Base-by-base conservation (phyloP, 2,329 filamentous ascomycete species). In the Pseudocercospora vitis region DNA sequence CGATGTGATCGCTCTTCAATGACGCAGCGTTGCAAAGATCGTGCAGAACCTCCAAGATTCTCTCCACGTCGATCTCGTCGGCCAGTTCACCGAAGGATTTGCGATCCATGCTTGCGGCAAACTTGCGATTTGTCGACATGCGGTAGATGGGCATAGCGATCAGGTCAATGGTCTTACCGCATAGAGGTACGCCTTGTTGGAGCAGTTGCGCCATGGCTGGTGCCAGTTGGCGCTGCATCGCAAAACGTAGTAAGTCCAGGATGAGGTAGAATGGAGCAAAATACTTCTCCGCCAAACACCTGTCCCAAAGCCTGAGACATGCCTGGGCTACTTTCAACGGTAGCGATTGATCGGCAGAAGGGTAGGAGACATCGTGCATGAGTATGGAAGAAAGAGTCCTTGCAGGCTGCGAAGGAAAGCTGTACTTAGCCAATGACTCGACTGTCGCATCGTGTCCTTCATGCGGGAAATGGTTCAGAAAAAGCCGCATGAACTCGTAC, bases 1-100 rank as follows among this genome's bases (percentile, higher is more conserved):
- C 67, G 1, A 76, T 72, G 2, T 70, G 68, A 14, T 76, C 72
- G 3, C 69, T 52, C 21, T 74, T 58, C 4, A 64, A 71, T 5
- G 77, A 74, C 59, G 85, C 87, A 26, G 65, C 61, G 80, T 83
- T 7, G 84, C 74, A 3, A 4, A 83, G 74, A 1, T 82, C 74
- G 50, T 87, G 78, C n/a, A 92, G 73, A 1, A 91, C 72, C 1
- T 80, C 78, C n/a, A 91, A 72, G 42, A 86, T 83, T 44, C 80
- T 77, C 7, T 78, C 75, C 1, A 85, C 82, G 56, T 88, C 78
- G 35, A 91, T 82, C 33, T 86, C 75, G 56, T 83, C 79, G 2
- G 78, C 78, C 3, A 79, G 75, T 33, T 68, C 63, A 70, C 76
- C 57, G 73, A 77, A 37, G 8, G 52, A 56, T 35, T 62, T 58